Evolutionary conservation across 2,329 filamentous ascomycete species (phyloP).

Genomic region (Pestalotiopsis sp.): DNA sequence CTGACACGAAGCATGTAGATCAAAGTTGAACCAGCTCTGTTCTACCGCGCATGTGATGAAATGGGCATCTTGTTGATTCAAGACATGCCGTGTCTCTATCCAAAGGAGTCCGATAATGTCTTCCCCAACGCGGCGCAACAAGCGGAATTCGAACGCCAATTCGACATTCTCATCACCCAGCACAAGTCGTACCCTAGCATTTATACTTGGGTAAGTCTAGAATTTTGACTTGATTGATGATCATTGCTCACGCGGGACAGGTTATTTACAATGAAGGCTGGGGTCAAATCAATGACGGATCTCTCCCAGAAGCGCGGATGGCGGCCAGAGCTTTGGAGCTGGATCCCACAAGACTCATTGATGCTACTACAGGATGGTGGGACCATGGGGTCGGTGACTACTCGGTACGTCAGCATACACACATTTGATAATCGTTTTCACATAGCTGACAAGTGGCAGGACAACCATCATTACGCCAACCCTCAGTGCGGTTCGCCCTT

Average conservation of each 20-base stretch:
- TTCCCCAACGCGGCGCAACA: slow-evolving; percentile 48
- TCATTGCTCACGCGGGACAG: slow-evolving; percentile 28
- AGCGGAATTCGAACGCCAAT: slow-evolving; percentile 57
- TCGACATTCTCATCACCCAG: slow-evolving; percentile 64
- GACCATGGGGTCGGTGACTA: slow-evolving; percentile 72
- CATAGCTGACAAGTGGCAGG: slow-evolving; percentile 36
- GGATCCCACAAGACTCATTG: slow-evolving; percentile 67
- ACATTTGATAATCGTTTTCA: background rate
- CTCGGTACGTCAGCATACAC: slow-evolving; percentile 32
- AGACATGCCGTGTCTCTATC: slow-evolving; percentile 70
- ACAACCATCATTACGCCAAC: slow-evolving; percentile 74
- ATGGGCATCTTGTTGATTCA: slow-evolving; percentile 70
- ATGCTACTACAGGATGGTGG: slow-evolving; percentile 67
- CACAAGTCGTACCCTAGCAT: slow-evolving; percentile 69
- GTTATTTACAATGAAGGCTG: slow-evolving; percentile 75
- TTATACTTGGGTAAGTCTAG: slow-evolving; percentile 57
- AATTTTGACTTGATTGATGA: background rate
- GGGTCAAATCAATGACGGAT: slow-evolving; percentile 57
- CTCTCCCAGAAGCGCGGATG: slow-evolving; percentile 59
- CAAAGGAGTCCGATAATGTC: slow-evolving; percentile 39
- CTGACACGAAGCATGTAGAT: slow-evolving; percentile 42
- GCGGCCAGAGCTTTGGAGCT: slow-evolving; percentile 56
- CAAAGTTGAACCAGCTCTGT: slow-evolving; percentile 69
- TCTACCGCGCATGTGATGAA: slow-evolving; percentile 69
- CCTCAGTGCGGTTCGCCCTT: slow-evolving; percentile 73